Base-by-base conservation (phyloP, 768 basidiomycete species). In the Baorangia bicolor region DNA sequence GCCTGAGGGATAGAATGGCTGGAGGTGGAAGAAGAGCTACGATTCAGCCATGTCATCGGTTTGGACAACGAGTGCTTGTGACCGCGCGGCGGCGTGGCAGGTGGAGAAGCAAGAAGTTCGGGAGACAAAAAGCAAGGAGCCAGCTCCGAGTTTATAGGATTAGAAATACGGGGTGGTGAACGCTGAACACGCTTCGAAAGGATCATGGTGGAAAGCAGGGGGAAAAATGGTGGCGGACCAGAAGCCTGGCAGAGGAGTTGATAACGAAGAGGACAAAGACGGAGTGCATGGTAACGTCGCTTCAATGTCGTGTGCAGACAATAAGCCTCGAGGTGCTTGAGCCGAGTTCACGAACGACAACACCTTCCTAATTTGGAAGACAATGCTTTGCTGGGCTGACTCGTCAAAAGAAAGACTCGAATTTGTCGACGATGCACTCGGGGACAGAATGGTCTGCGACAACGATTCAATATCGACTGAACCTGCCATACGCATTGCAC, bases 401-500 rank as follows among this genome's bases (percentile, higher is more conserved):
- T 10, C 13, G 48, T 27, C n/a, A 13, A 48, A 48, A 25, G 18
- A 35, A 13, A 25, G 27, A 21, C 27, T 34, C 4, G 14, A 42
- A 8, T n/a, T 31, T 13, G 14, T 16, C 5, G 13, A 31, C 6
- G 7, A 60, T 60, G 60, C 21, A 14, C 54, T 11, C 43, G 27
- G 18, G 4, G 23, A 42, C 50, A 3, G 58, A 57, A 31, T 31
- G 38, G 41, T 23, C 54, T 10, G 5, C 49, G 16, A 57, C 53
- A 2, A 78, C 82, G 2, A 49, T 69, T 50, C 78, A 74, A 61
- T 83, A 82, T 59, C 77, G 78, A 56, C 69, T 76, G 38, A 70
- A 77, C 13, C 64, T 88, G 18, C 76, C 87, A 16, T 75, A 71
- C 58, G 65, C 73, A 18, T 69, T 90, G 50, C 74, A 81, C 27